Evolutionary conservation across 805 yeast genomes (phyloP).

Genomic region (Wickerhamomyces rabaulensis): DNA sequence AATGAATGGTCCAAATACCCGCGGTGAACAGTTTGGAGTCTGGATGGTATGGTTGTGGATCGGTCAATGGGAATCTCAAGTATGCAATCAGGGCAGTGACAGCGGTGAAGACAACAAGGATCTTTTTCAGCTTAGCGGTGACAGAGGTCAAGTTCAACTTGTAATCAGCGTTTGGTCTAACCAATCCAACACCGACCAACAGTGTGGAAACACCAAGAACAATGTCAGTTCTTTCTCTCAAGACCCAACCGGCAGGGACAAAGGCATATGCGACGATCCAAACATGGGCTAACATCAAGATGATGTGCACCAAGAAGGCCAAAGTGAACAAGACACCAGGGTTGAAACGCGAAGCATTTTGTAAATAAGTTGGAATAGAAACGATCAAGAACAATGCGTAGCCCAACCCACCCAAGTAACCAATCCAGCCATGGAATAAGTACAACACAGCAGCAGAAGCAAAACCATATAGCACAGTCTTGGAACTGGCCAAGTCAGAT

Average conservation of each 20-base stretch:
- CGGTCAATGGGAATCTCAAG: constrained; percentile 50
- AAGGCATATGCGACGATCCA: constrained; percentile 99
- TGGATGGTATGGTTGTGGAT: constrained; percentile 66
- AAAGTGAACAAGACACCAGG: constrained; percentile 50
- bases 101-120: constrained; percentile 34
- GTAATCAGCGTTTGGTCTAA: constrained; percentile 6
- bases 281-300: constrained; percentile 74
- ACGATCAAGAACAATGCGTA: constrained; percentile 64
- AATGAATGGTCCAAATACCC: constrained; percentile 98
- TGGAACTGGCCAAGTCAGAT: constrained; percentile 15
- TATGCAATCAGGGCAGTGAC: constrained; percentile 49
- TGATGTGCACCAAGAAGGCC: constrained; percentile 43
- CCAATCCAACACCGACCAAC: constrained; percentile 49
- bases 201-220: constrained; percentile 54
- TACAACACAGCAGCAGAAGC: constrained; percentile 36
- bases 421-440: constrained; percentile 58
- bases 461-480: constrained; percentile 45
- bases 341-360: constrained; percentile 47
- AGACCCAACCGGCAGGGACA: constrained; percentile 87
- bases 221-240: constrained; percentile 85
- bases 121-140: constrained; percentile 14
- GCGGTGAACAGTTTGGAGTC: constrained; percentile 74
- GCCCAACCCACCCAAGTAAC: constrained; percentile 66
- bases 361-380: constrained; percentile 57
- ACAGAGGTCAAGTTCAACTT: constrained; percentile 5